Percentiles rank a stretch among this genome's conserved stretches.
These are phyloP conservation scores for Cercophora scortea DNA, from an alignment of 495 filamentous ascomycete species.

Conservation along the genomic window DNA sequence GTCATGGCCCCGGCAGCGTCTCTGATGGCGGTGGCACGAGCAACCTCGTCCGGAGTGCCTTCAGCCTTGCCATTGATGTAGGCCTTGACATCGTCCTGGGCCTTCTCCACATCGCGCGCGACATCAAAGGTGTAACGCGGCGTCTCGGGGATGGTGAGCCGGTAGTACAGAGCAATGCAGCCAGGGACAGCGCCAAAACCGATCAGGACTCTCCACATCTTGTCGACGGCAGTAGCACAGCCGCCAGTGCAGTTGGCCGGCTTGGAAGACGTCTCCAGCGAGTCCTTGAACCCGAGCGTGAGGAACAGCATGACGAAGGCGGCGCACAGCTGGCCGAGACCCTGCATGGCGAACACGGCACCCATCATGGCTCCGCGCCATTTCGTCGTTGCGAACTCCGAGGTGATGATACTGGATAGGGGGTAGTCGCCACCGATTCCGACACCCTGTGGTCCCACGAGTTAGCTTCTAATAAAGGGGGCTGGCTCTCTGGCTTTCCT, in stretches of 20 bases:
- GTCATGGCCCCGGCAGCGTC: conserved; percentile 39
- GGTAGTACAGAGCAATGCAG: conserved; percentile 71
- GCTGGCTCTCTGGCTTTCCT: no score
- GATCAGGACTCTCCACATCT: conserved; percentile 78
- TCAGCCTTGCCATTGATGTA: conserved; percentile 51
- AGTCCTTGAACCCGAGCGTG: conserved; percentile 64
- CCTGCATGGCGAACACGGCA: conserved; percentile 81
- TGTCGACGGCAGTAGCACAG: conserved; percentile 66
- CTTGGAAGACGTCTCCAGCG: conserved; percentile 43
- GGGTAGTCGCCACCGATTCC: conserved; percentile 88
- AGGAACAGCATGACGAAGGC: conserved; percentile 66
- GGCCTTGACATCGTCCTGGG: conserved; percentile 54
- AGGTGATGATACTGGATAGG: conserved; percentile 75
- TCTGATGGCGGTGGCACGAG: conserved; percentile 41
- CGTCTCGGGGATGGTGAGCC: conserved; percentile 77
- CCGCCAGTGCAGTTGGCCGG: conserved; percentile 51
- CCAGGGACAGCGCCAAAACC: conserved; percentile 76
- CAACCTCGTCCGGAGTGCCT: conserved; percentile 55
- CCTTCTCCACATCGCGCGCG: conserved; percentile 65
- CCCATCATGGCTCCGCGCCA: conserved; percentile 77
- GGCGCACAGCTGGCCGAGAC: conserved; percentile 65
- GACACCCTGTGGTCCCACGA: conserved; percentile 37
- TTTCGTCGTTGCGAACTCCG: conserved; percentile 71
- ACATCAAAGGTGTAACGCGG: conserved; percentile 77
- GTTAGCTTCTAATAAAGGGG: no score